Conservation (phyloP, 306 rosid genomes). For the Cotoneaster glaucophyllus region DNA sequence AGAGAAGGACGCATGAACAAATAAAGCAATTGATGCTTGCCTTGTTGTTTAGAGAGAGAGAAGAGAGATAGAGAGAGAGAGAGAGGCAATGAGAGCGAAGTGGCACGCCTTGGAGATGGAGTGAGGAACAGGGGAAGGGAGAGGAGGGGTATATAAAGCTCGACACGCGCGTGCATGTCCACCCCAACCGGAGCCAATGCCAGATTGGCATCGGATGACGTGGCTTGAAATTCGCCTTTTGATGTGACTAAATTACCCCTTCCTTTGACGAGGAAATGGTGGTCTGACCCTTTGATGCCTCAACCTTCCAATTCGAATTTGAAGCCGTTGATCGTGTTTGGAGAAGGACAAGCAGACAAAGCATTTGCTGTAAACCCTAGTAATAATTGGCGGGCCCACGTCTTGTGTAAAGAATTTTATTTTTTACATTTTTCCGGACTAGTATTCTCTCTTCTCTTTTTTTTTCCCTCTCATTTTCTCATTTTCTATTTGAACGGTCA, state of each 20-base stretch:
- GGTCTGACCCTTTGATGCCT: not conserved
- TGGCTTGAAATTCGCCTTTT: constrained; percentile 21
- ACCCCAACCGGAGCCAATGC: constrained; percentile 24
- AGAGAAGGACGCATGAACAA: constrained; percentile 26
- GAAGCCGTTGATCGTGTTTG: constrained; percentile 40
- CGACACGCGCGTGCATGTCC: constrained; percentile 53
- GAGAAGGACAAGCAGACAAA: not conserved
- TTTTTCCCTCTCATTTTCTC: too few species aligned
- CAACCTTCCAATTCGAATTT: constrained; percentile 32
- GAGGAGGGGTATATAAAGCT: constrained; percentile 33
- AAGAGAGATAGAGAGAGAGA: constrained; percentile 15
- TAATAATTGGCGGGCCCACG: not conserved
- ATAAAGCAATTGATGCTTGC: constrained; percentile 38
- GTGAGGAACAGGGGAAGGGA: constrained; percentile 25
- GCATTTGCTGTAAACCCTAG: not conserved
- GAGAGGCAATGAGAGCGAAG: constrained; percentile 40
- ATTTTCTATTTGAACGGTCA: too few species aligned
- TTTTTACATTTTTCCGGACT: not conserved
- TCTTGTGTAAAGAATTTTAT: not conserved
- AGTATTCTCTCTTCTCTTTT: too few species aligned
- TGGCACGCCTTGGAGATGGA: constrained; percentile 51
- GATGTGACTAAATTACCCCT: not conserved
- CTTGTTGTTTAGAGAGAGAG: not conserved
- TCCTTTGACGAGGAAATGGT: not conserved
- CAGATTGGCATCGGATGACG: constrained; percentile 38